Conservation (phyloP, 2,329 filamentous ascomycete species). For the Alternaria angustiovoidea region DNA sequence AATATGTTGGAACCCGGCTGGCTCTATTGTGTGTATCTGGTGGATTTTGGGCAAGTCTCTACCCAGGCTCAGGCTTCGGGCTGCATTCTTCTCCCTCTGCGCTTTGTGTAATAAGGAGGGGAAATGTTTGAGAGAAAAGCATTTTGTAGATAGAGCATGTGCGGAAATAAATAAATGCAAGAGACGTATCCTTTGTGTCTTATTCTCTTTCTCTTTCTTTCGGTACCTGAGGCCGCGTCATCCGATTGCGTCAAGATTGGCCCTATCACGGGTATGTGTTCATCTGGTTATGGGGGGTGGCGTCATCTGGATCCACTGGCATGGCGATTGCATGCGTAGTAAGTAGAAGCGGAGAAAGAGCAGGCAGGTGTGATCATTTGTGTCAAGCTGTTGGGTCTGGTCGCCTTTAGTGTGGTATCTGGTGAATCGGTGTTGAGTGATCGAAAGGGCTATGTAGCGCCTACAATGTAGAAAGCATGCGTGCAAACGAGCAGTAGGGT, state of each 20-base stretch:
- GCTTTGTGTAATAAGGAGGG: not conserved
- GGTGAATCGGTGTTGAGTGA: too few relatives aligned
- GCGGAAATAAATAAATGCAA: conserved; percentile 4
- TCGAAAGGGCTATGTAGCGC: too few relatives aligned
- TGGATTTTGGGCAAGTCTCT: conserved; percentile 2
- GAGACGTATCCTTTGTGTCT: not conserved
- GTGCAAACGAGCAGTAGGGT: too few relatives aligned
- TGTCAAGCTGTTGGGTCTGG: too few relatives aligned
- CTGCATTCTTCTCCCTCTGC: not conserved
- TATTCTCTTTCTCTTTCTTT: not conserved
- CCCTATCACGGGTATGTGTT: not conserved
- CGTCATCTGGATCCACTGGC: not conserved
- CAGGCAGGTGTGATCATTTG: too few relatives aligned
- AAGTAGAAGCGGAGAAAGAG: not conserved
- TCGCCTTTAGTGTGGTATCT: too few relatives aligned
- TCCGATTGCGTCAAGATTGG: not conserved
- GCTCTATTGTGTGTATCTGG: not conserved
- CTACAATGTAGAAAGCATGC: too few relatives aligned
- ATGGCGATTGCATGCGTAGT: not conserved
- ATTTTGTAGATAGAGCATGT: conserved; percentile 13
- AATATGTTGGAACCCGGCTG: conserved; percentile 2
- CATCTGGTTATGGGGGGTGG: not conserved
- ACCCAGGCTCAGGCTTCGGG: not conserved
- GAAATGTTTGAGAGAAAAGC: not conserved
- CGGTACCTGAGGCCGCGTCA: not conserved